These are phyloP conservation scores for Fagus crenata DNA, from an alignment of 306 rosid species.

Conservation along the genomic window DNA sequence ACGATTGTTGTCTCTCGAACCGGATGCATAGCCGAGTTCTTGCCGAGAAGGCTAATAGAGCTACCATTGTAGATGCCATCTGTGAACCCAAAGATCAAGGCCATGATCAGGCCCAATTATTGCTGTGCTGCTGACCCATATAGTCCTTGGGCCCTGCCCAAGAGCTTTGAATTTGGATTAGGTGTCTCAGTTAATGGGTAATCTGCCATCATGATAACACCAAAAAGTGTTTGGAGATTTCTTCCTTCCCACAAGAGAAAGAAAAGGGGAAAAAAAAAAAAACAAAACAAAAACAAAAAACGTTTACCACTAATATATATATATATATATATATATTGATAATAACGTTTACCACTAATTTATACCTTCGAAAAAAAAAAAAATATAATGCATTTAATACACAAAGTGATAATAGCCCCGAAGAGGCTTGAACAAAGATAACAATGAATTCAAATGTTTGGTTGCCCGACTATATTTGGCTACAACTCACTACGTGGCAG, in stretches of 20 bases:
- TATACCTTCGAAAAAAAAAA: too few species aligned
- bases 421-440: too few species aligned
- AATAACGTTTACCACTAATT: too few species aligned
- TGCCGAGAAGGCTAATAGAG: conserved; percentile 59
- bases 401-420: too few species aligned
- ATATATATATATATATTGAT: too few species aligned
- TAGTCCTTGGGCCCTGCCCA: conserved; percentile 81
- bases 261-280: too few species aligned
- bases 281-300: too few species aligned
- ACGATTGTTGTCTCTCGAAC: conserved; percentile 72
- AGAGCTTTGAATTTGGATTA: conserved; percentile 62
- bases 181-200: conserved; percentile 68
- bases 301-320: too few species aligned
- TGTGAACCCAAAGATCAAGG: conserved; percentile 51
- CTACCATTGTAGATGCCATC: conserved; percentile 66
- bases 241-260: neutral
- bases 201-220: conserved; percentile 60
- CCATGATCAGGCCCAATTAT: conserved; percentile 62
- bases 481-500: too few species aligned
- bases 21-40: conserved; percentile 43
- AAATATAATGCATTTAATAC: too few species aligned
- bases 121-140: conserved; percentile 64
- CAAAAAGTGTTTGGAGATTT: conserved; percentile 50
- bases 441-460: too few species aligned
- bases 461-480: too few species aligned